phyloP scores from a whole-genome alignment of 495 filamentous ascomycete genomes.

The Penicillium daleae region DNA sequence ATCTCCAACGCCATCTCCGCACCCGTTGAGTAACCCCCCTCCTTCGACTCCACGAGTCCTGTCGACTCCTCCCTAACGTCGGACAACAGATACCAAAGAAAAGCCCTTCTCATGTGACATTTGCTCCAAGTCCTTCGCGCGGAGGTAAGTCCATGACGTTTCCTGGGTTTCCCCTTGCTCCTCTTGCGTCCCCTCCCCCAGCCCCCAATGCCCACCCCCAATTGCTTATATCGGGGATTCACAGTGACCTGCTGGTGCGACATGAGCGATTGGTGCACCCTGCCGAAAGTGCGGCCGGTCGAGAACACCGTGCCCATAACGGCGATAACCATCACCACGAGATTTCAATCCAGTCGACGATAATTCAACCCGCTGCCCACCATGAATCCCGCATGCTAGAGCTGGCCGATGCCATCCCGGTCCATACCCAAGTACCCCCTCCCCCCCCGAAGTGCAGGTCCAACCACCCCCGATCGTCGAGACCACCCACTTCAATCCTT shows the following conservation, averaged over 20 bases:
- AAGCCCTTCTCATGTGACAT: slow-evolving; percentile 60
- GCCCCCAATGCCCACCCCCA: slow-evolving; percentile 11
- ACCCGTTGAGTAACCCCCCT: slow-evolving; percentile 54
- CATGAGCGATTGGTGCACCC: slow-evolving; percentile 76
- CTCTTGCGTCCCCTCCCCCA: slow-evolving; percentile 5
- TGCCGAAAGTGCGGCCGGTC: slow-evolving; percentile 55
- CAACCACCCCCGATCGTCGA: slow-evolving; percentile 50
- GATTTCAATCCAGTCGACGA: slow-evolving; percentile 42
- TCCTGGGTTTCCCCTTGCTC: not conserved
- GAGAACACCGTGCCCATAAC: slow-evolving; percentile 45
- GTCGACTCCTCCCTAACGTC: slow-evolving; percentile 31
- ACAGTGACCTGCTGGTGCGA: slow-evolving; percentile 69
- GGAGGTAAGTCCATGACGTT: slow-evolving; percentile 41
- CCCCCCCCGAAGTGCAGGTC: slow-evolving; percentile 45
- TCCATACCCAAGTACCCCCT: slow-evolving; percentile 44
- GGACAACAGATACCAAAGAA: slow-evolving; percentile 53
- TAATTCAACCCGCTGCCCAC: slow-evolving; percentile 42
- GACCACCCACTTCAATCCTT: slow-evolving; percentile 52
- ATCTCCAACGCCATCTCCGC: slow-evolving; percentile 59
- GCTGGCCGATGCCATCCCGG: slow-evolving; percentile 48
- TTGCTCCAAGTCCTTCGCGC: slow-evolving; percentile 54
- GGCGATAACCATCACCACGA: slow-evolving; percentile 36
- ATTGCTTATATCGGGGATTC: slow-evolving; percentile 33
- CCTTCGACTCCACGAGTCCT: slow-evolving; percentile 15
- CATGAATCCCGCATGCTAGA: slow-evolving; percentile 55